Evolutionary conservation across 495 filamentous ascomycete species (phyloP).

Genomic region (Annulohypoxylon nitens): DNA sequence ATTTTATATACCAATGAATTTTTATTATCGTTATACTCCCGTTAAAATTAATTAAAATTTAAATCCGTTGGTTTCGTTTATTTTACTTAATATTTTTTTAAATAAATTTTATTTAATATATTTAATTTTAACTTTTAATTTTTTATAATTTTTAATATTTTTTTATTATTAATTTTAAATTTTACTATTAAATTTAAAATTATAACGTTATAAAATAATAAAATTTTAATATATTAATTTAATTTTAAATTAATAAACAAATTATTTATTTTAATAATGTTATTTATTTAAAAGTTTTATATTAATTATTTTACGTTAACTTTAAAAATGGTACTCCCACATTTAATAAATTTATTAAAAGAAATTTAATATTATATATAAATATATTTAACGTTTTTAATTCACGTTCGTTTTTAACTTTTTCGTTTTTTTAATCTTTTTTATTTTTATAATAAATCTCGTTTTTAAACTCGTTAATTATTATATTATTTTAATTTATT

Average conservation of each 20-base stretch:
- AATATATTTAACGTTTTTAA: not conserved
- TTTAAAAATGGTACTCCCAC: not conserved
- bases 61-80: not conserved
- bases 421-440: not conserved
- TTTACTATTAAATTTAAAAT: not conserved
- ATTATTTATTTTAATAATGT: not conserved
- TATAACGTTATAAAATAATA: not conserved
- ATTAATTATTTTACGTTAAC: not conserved
- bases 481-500: too few species aligned
- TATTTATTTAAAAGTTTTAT: too few species aligned
- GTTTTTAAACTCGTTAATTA: not conserved
- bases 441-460: not conserved
- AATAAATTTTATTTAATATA: not conserved
- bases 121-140: not conserved
- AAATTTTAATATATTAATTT: not conserved
- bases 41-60: too few species aligned
- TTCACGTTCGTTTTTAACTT: not conserved
- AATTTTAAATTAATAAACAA: not conserved
- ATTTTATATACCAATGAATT: too few species aligned
- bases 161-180: not conserved
- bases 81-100: not conserved
- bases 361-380: not conserved
- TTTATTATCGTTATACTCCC: too few species aligned
- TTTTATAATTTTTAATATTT: not conserved
- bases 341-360: not conserved